Base-by-base conservation (phyloP, 306 rosid species). In the Medicago lupulina region DNA sequence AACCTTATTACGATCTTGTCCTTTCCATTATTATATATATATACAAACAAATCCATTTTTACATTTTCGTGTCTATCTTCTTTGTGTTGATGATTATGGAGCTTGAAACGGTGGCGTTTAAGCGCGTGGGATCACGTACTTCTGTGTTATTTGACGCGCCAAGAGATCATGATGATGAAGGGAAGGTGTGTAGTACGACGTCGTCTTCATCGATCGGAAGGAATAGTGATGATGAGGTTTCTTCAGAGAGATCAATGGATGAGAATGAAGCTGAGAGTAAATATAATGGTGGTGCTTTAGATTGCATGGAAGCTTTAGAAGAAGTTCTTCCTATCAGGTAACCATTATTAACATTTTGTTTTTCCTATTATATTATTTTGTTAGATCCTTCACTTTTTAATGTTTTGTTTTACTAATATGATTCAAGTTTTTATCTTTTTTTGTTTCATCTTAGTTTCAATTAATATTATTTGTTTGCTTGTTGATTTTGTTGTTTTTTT, bases 171-270 rank as follows among this genome's bases (percentile, higher is more conserved):
- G 21, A 19, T 6, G 17, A n/a, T 50, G 10, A 50, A 7, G 46
- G 41, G 18, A 77, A 80, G 76, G 47, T 28, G 64, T 88, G 89
- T 70, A 82, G 88, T 65, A 73, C 91, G 8, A 34, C 93, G 12
- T 60, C 95, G 44, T 88, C 94, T 13, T 92, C 97, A 8, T 94
- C 98, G 89, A 92, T 95, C 62, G 98, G 98, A 64, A 88, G 86
- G 76, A 82, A 92, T 79, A 95, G 98, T 76, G 98, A 68, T 23
- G 61, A 58, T 13, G 73, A 92, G 77, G 82, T 76, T 67, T 87
- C 84, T 8, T 81, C 88, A 7, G 89, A 47, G 57, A 79, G 87
- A 70, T 89, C 88, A 1, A 81, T 77, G 61, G 88, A 36, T 13
- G 90, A 84, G 3, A 88, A 62, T 61, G 98, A 92, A 83, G 98